Evolutionary conservation across 352 stramenopile genomes (phyloP).

Genomic region (Pythium diclinum): DNA sequence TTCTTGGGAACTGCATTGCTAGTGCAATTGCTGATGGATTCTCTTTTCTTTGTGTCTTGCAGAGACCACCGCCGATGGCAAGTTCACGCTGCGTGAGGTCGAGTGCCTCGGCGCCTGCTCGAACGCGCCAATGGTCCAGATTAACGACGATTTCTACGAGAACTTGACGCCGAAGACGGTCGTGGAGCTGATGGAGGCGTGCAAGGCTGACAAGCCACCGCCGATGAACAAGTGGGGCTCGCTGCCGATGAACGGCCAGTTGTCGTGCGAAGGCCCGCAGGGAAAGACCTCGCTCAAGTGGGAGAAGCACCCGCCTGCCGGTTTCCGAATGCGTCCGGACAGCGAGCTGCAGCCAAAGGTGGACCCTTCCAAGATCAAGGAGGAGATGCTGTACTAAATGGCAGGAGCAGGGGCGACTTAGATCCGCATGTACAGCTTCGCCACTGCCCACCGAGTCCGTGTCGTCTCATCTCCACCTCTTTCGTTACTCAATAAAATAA

Average conservation of each 20-base stretch:
- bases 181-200: conserved; percentile 95
- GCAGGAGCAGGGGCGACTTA: neutral
- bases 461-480: conserved; percentile 7
- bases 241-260: conserved; percentile 99
- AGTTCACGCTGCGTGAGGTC: conserved; percentile 96
- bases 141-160: conserved; percentile 99
- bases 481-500: conserved; percentile 24
- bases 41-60: conserved; percentile 13
- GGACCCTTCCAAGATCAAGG: conserved; percentile 91
- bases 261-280: conserved; percentile 96
- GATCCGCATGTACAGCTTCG: neutral
- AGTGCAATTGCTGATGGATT: neutral
- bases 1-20: neutral
- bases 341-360: conserved; percentile 92
- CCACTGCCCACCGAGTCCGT: conserved; percentile 1
- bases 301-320: conserved; percentile 77
- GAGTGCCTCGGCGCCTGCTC: conserved; percentile 99
- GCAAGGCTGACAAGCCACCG: conserved; percentile 91
- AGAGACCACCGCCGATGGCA: conserved; percentile 78
- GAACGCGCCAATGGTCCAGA: conserved; percentile 99
- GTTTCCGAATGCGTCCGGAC: conserved; percentile 90
- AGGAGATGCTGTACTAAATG: conserved; percentile 87
- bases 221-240: conserved; percentile 98
- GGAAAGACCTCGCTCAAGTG: conserved; percentile 94
- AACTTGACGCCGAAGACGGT: conserved; percentile 98